A percentile compares a stretch with the other conserved stretches of the same genome.
phyloP scores from a whole-genome alignment of 2,329 filamentous ascomycete genomes.

The Penicillium sp. region DNA sequence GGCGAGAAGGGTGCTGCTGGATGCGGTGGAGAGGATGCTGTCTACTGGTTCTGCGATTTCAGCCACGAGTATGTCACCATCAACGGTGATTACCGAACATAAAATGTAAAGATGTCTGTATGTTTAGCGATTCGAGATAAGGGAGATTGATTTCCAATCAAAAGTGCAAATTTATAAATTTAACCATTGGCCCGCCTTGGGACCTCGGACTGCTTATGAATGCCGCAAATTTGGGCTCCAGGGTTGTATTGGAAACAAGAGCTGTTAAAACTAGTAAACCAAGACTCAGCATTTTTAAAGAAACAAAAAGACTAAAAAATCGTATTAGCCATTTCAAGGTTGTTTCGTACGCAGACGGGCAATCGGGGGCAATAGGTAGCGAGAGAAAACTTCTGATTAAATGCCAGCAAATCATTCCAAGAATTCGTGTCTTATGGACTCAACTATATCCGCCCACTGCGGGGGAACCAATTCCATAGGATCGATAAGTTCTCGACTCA shows the following conservation, averaged over 20 bases:
- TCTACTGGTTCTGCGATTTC: slow-evolving; percentile 68
- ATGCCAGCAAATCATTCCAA: background rate
- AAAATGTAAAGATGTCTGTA: slow-evolving; percentile 1
- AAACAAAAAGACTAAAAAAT: no score
- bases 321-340: no score
- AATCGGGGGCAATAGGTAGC: background rate
- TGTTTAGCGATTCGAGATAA: no score
- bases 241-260: no score
- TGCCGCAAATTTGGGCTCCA: no score
- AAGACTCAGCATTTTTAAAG: no score
- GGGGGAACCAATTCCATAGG: background rate
- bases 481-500: background rate
- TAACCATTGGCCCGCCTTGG: no score
- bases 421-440: background rate
- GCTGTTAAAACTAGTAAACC: no score
- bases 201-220: no score
- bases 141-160: background rate
- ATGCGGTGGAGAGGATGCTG: slow-evolving; percentile 52
- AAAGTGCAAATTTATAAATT: no score
- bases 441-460: background rate
- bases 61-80: slow-evolving; percentile 70
- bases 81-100: slow-evolving; percentile 67
- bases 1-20: slow-evolving; percentile 42
- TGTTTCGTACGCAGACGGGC: no score
- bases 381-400: background rate